phyloP scores from a whole-genome alignment of 2,329 filamentous ascomycete species.

The Stromatinia cepivora region DNA sequence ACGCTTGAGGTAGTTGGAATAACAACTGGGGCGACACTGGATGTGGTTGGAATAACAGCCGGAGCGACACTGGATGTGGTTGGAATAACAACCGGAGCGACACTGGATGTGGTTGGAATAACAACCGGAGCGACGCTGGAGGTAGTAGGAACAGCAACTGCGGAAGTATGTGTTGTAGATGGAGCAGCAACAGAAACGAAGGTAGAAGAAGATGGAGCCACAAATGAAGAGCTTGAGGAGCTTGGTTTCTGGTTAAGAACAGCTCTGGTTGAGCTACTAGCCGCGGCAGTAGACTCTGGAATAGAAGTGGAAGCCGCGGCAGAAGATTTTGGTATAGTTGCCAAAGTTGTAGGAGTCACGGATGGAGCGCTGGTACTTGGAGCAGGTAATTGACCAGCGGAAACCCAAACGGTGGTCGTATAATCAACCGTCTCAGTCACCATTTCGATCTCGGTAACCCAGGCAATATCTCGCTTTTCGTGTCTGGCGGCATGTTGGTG shows the following conservation, averaged over 20 bases:
- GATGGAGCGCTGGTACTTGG: conserved; percentile 22
- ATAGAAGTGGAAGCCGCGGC: conserved; percentile 28
- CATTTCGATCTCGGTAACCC: conserved; percentile 50
- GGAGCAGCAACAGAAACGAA: conserved; percentile 13
- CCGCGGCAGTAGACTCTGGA: conserved; percentile 11
- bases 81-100: conserved; percentile 1
- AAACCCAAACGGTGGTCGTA: conserved; percentile 46
- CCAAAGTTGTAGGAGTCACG: conserved; percentile 23
- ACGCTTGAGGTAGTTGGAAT: conserved; percentile 31
- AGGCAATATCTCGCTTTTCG: conserved; percentile 44
- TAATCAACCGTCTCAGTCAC: conserved; percentile 49
- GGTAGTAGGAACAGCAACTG: no score
- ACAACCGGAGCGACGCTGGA: conserved; percentile 1
- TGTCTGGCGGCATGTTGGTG: conserved; percentile 40
- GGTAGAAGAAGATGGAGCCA: conserved; percentile 20
- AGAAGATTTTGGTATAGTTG: conserved; percentile 29
- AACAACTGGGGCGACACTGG: conserved; percentile 28
- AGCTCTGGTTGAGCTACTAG: not conserved
- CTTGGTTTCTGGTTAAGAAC: not conserved
- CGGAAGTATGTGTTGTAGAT: not conserved
- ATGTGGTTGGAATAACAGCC: conserved; percentile 10
- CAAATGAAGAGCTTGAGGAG: not conserved
- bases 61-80: conserved; percentile 21
- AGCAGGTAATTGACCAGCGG: conserved; percentile 28
- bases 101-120: conserved; percentile 7